Percentiles rank a stretch among this genome's conserved stretches.
phyloP scores from a whole-genome alignment of 352 stramenopile species.

The Phytophthora hybrid region DNA sequence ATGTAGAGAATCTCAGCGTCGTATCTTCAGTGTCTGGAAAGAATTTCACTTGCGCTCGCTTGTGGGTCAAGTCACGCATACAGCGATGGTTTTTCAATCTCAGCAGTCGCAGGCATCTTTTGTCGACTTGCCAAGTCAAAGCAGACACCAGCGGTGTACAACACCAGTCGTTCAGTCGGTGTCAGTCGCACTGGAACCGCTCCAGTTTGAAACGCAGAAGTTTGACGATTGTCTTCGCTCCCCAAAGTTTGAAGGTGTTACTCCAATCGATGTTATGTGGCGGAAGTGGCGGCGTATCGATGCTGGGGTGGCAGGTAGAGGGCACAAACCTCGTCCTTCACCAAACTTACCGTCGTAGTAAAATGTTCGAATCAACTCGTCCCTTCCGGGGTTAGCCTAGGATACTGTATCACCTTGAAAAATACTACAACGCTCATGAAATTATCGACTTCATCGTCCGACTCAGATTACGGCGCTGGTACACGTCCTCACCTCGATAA shows the following conservation, averaged over 20 bases:
- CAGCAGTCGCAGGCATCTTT: slow-evolving; percentile 9
- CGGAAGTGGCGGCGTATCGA: slow-evolving; percentile 35
- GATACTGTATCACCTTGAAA: background rate
- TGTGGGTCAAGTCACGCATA: slow-evolving; percentile 67
- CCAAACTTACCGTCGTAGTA: background rate
- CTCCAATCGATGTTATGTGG: slow-evolving; percentile 37
- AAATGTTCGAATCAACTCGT: background rate
- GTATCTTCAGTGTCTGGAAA: slow-evolving; percentile 57
- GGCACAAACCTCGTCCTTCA: background rate
- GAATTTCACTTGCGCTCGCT: slow-evolving; percentile 56
- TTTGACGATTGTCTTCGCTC: slow-evolving; percentile 5
- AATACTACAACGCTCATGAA: background rate
- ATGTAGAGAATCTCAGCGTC: slow-evolving; percentile 20
- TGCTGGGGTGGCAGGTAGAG: slow-evolving; percentile 14
- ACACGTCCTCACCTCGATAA: slow-evolving; percentile 16
- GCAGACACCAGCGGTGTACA: background rate
- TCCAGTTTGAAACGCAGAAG: slow-evolving; percentile 3
- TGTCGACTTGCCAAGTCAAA: background rate
- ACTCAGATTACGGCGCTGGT: slow-evolving; percentile 6
- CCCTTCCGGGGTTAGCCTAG: too few relatives aligned
- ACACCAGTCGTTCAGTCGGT: slow-evolving; percentile 15
- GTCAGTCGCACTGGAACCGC: background rate
- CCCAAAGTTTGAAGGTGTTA: background rate
- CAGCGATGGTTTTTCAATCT: slow-evolving; percentile 58
- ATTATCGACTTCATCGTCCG: slow-evolving; percentile 14